phyloP scores from a whole-genome alignment of 2,329 filamentous ascomycete genomes.

The Fusarium pseudocircinatum region DNA sequence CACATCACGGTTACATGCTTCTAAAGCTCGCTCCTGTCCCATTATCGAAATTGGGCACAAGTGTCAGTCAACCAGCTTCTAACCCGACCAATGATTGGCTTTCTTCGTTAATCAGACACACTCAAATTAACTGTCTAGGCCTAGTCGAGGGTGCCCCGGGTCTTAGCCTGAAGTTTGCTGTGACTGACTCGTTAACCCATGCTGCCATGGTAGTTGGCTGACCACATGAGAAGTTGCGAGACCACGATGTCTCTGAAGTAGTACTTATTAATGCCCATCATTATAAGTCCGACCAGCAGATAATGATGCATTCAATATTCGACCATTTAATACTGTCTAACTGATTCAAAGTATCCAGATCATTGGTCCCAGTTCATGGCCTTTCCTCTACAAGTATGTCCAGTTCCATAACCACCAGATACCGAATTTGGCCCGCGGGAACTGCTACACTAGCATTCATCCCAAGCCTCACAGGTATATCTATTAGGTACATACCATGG shows the following conservation, averaged over 20 bases:
- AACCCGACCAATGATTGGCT: constrained; percentile 13
- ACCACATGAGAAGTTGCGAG: not conserved
- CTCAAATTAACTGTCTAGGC: constrained; percentile 8
- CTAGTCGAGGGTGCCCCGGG: constrained; percentile 17
- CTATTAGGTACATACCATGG: not conserved
- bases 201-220: constrained; percentile 9
- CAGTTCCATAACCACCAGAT: not conserved
- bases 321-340: not conserved
- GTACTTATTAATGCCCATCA: not conserved
- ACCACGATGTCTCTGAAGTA: not conserved
- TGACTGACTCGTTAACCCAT: constrained; percentile 28
- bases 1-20: constrained; percentile 1
- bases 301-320: not conserved
- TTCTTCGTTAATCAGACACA: not conserved
- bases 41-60: constrained; percentile 12
- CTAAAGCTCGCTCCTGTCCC: constrained; percentile 4
- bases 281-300: not conserved
- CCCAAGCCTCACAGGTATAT: not conserved
- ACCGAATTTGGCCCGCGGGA: not conserved
- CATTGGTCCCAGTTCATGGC: not conserved
- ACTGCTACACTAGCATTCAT: not conserved
- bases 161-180: constrained; percentile 12
- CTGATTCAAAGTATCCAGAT: not conserved
- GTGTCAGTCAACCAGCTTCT: constrained; percentile 19
- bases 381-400: too few relatives aligned